A percentile compares a stretch with the other conserved stretches of the same genome.
phyloP scores from a whole-genome alignment of 108 stramenopile species.

The Chaetoceros tenuissimus region DNA sequence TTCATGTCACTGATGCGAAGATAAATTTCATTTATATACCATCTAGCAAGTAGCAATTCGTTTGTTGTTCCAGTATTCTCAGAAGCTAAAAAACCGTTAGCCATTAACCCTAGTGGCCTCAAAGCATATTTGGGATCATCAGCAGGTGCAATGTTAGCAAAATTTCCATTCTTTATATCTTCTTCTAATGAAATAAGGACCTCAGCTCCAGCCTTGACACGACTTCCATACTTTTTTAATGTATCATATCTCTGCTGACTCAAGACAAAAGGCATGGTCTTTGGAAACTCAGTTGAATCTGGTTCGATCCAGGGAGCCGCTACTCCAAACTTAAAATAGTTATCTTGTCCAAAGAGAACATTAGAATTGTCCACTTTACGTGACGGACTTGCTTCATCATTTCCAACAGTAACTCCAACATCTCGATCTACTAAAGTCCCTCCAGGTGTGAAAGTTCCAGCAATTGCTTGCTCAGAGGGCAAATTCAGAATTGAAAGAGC shows the following conservation, averaged over 20 bases:
- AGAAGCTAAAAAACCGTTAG: constrained; percentile 60
- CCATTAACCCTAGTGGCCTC: constrained; percentile 67
- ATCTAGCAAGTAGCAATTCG: constrained; percentile 65
- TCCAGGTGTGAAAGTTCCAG: constrained; percentile 51
- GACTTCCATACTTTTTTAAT: constrained; percentile 54
- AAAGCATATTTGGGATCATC: constrained; percentile 43
- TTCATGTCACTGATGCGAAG: constrained; percentile 53
- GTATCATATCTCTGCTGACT: constrained; percentile 70
- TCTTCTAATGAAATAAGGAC: constrained; percentile 16
- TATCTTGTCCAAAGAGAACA: constrained; percentile 66
- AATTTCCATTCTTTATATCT: constrained; percentile 8
- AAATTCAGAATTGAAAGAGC: no score
- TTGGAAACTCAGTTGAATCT: constrained; percentile 53
- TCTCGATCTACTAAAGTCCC: constrained; percentile 71
- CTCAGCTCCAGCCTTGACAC: constrained; percentile 30
- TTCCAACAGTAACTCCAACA: constrained; percentile 50
- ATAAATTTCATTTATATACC: constrained; percentile 76
- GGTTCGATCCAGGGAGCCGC: constrained; percentile 57
- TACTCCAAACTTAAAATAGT: constrained; percentile 76
- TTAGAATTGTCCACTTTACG: constrained; percentile 62
- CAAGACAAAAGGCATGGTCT: constrained; percentile 59
- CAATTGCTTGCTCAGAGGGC: no score
- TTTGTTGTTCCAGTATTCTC: constrained; percentile 77
- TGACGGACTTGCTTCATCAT: constrained; percentile 46
- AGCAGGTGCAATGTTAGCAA: constrained; percentile 22